phyloP scores from a whole-genome alignment of 1,284 basidiomycete species.

The Ganoderma boninense region DNA sequence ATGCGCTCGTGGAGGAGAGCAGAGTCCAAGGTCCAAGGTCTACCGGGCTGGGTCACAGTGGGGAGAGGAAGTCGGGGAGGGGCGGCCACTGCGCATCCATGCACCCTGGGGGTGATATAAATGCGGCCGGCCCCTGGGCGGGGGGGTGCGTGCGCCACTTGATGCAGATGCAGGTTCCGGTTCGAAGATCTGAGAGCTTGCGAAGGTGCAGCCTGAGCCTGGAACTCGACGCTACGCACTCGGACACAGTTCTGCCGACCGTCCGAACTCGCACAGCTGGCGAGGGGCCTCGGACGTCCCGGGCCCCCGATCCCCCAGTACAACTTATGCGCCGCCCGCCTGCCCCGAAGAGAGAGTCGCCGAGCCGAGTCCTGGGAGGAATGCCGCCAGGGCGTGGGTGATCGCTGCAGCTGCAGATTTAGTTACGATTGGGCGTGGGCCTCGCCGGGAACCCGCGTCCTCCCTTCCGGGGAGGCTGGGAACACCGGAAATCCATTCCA shows the following conservation, averaged over 20 bases:
- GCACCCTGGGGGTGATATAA: constrained; percentile 5
- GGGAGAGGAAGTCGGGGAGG: background rate
- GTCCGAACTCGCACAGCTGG: background rate
- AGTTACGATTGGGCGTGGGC: background rate
- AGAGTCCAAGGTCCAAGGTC: no score
- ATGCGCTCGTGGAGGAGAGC: background rate
- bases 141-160: background rate
- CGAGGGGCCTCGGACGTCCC: background rate
- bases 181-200: background rate
- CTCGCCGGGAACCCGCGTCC: background rate
- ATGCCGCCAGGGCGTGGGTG: background rate
- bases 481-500: background rate
- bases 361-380: constrained; percentile 2
- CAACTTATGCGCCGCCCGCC: background rate
- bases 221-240: background rate
- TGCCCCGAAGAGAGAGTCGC: constrained; percentile 1
- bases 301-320: no score
- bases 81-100: constrained; percentile 10
- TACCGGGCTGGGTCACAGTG: background rate
- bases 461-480: constrained; percentile 1
- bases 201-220: background rate
- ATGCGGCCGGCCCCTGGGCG: constrained; percentile 1
- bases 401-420: background rate
- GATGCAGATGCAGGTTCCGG: background rate
- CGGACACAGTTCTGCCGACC: background rate